Evolutionary conservation across 768 basidiomycete species (phyloP).

Genomic region (Gymnopilus junonius): DNA sequence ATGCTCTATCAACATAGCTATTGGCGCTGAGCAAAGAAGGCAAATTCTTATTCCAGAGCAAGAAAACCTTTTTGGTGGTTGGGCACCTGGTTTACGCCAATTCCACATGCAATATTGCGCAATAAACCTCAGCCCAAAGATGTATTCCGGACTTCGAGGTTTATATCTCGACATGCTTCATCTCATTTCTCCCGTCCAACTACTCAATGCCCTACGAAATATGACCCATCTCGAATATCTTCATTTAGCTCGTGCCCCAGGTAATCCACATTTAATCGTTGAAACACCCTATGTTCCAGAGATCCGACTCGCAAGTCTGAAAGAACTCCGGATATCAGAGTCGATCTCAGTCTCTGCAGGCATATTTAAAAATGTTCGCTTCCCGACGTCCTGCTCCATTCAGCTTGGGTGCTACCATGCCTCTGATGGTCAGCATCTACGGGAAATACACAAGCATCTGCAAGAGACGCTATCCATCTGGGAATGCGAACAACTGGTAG

Average conservation of each 20-base stretch:
- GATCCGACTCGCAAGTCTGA: constrained; percentile 11
- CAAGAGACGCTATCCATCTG: constrained; percentile 12
- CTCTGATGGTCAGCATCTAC: constrained; percentile 9
- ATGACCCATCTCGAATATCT: constrained; percentile 19
- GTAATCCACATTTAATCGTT: not conserved
- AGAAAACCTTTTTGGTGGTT: constrained; percentile 11
- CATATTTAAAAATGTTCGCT: constrained; percentile 16
- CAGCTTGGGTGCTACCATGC: constrained; percentile 14
- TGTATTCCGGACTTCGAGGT: constrained; percentile 11
- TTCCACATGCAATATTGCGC: constrained; percentile 16
- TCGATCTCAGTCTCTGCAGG: constrained; percentile 18
- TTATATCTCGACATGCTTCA: constrained; percentile 19
- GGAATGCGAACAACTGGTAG: constrained; percentile 20
- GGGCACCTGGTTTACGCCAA: constrained; percentile 19
- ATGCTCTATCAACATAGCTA: constrained; percentile 12
- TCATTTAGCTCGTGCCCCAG: constrained; percentile 10
- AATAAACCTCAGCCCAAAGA: constrained; percentile 14
- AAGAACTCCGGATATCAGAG: constrained; percentile 14
- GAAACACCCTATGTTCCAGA: constrained; percentile 3
- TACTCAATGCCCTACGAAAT: constrained; percentile 18
- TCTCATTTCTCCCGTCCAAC: constrained; percentile 11
- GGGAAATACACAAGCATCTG: constrained; percentile 13
- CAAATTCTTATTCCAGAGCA: constrained; percentile 10
- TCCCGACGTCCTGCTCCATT: constrained; percentile 21
- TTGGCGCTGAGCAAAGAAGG: not conserved